phyloP scores from a whole-genome alignment of 352 stramenopile species.

The Phytophthora pseudosyringae region DNA sequence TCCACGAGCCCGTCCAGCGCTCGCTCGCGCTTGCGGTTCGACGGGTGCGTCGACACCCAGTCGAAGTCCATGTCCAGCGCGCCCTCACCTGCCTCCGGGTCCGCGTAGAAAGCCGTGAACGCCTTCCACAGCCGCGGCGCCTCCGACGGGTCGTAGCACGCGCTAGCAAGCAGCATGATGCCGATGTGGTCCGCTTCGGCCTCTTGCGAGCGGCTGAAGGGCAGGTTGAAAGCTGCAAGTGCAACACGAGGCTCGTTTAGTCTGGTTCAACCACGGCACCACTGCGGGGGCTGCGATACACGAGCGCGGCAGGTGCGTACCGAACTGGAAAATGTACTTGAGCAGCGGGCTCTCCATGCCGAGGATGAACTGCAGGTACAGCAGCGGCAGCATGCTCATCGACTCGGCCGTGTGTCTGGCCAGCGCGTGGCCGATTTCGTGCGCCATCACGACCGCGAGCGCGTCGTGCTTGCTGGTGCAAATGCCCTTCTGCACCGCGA shows the following conservation, averaged over 20 bases:
- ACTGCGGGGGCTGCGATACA: constrained; percentile 9
- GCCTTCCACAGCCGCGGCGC: constrained; percentile 55
- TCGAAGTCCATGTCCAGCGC: constrained; percentile 54
- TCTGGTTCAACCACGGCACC: constrained; percentile 11
- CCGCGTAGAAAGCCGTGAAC: constrained; percentile 43
- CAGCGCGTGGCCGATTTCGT: constrained; percentile 73
- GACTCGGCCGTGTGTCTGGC: constrained; percentile 68
- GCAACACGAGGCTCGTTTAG: constrained; percentile 10
- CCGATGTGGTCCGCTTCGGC: constrained; percentile 76
- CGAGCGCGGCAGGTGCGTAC: constrained; percentile 24
- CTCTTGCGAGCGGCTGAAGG: constrained; percentile 69
- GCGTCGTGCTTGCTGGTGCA: constrained; percentile 66
- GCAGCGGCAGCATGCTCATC: constrained; percentile 64
- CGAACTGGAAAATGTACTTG: constrained; percentile 68
- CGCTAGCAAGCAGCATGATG: constrained; percentile 78
- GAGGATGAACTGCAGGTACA: constrained; percentile 51
- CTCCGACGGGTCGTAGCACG: constrained; percentile 72
- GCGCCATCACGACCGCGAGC: constrained; percentile 66
- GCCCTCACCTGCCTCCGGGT: constrained; percentile 37
- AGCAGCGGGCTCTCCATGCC: constrained; percentile 68
- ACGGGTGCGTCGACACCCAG: constrained; percentile 72
- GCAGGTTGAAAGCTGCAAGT: constrained; percentile 58
- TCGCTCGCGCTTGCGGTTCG: constrained; percentile 63
- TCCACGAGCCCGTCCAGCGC: constrained; percentile 50
- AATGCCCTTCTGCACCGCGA: constrained; percentile 61